A percentile compares a stretch with the other conserved stretches of the same genome.
Evolutionary conservation across 805 yeast genomes (phyloP).

Genomic region (Starmerella geochares): DNA sequence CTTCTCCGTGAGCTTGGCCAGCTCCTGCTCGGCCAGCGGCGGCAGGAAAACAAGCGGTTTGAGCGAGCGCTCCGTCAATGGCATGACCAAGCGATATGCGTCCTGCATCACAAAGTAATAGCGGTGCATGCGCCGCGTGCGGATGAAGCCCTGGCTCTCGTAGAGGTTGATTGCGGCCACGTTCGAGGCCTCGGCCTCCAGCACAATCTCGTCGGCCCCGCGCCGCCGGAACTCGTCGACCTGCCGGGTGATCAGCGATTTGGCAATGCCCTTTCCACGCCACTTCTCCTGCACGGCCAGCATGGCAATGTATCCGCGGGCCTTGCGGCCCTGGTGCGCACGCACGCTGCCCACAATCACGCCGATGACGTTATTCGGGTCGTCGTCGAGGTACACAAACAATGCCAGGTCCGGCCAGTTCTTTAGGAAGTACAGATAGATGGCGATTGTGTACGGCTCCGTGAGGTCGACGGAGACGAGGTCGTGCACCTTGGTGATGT

Average conservation of each 20-base stretch:
- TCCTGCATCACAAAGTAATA: constrained; percentile 90
- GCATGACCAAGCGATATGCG: constrained; percentile 78
- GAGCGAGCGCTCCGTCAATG: constrained; percentile 54
- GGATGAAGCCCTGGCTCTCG: constrained; percentile 64
- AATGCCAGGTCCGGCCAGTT: constrained; percentile 84
- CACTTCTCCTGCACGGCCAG: constrained; percentile 64
- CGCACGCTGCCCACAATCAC: constrained; percentile 76
- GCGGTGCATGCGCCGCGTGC: constrained; percentile 65
- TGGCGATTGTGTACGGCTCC: constrained; percentile 91
- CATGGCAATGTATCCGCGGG: constrained; percentile 94
- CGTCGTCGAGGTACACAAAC: constrained; percentile 36
- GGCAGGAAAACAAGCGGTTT: constrained; percentile 27
- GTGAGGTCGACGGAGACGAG: constrained; percentile 66
- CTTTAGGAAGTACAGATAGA: constrained; percentile 78
- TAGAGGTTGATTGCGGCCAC: constrained; percentile 57
- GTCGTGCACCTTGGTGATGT: constrained; percentile 30
- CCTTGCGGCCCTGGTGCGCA: constrained; percentile 58
- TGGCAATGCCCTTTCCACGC: constrained; percentile 78
- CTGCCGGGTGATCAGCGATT: constrained; percentile 50
- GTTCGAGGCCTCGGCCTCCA: constrained; percentile 86
- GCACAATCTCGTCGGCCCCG: constrained; percentile 77
- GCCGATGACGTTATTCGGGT: constrained; percentile 42
- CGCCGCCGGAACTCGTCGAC: constrained; percentile 54
- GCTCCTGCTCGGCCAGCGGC: constrained; percentile 6
- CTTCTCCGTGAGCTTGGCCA: constrained; percentile 9